Evolutionary conservation across 2,329 filamentous ascomycete genomes (phyloP), one percentile per base, ranked within the genome.

Genomic region (Fusarium denticulatum): DNA sequence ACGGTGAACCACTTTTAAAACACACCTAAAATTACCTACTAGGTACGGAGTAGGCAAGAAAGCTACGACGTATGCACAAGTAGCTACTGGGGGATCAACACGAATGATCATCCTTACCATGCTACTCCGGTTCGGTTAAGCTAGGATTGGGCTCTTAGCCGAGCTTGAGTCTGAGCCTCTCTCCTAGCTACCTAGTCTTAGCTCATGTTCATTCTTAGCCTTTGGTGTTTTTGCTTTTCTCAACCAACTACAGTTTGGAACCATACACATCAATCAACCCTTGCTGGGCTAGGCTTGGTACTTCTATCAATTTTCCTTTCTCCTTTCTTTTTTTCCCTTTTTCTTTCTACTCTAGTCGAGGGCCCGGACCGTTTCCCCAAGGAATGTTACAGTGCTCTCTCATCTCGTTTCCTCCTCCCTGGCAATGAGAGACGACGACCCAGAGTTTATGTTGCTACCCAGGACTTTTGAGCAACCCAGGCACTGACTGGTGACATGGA

Each of bases 141-240:
- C 50, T 55, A 55, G 34, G 50, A 30, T 40, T 55, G 36, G 50
- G 20, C 24, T 28, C 24, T 40, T 26, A 28, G 50, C 50, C 40
- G 50, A 55, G 34, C 50, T 55, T 40, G 50, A 55, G 50, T 40
- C 42, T 60, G 43, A 60, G 36, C 45, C 24, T 28, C 37, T 62
- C 37, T 62, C 43, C 34, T 58, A 37, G 10, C 36, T 37, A 28
- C 43, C 26, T 58, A 37, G 56, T 53, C 39, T 57, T 60, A 64
- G 65, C 58, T 60, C 42, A 37, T 24, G 37, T 37, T 47, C 32
- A 36, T 39, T 40, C 42, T 53, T 65, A 63, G 46, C 39, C 37
- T 42, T 47, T 64, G 47, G 39, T 40, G 22, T 65, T 64, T 69
- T 69, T 69, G 65, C 59, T 69, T 69, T 69, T 71, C 62, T 34